phyloP scores from a whole-genome alignment of 257 asterid species.

The Lithospermum erythrorhizon region DNA sequence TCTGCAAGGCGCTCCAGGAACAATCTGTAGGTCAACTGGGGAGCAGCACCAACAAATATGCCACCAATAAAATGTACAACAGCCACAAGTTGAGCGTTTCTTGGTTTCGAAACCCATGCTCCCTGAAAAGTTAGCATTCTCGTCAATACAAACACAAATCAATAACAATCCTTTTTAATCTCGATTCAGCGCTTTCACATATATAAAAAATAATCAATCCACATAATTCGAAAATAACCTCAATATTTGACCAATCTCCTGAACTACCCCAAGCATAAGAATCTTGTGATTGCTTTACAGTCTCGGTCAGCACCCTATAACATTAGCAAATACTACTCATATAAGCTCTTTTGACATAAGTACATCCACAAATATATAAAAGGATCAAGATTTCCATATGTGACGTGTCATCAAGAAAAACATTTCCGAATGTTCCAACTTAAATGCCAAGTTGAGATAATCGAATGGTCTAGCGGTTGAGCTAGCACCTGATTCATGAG shows the following conservation, averaged over 20 bases:
- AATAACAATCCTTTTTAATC: background rate
- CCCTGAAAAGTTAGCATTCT: constrained; percentile 36
- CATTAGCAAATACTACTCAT: too few species aligned
- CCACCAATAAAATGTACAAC: constrained; percentile 88
- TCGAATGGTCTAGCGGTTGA: too few species aligned
- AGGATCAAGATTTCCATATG: too few species aligned
- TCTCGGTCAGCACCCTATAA: constrained; percentile 65
- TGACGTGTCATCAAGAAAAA: too few species aligned
- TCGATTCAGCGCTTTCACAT: background rate
- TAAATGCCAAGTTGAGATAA: too few species aligned
- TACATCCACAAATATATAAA: too few species aligned
- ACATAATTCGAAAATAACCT: constrained; percentile 29
- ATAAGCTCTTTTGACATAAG: constrained; percentile 3
- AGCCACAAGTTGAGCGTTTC: constrained; percentile 34
- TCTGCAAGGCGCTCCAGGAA: constrained; percentile 90
- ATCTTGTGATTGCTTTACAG: constrained; percentile 61
- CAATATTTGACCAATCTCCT: constrained; percentile 69
- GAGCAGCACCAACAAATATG: constrained; percentile 96
- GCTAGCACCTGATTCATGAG: too few species aligned
- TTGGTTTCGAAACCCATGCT: constrained; percentile 84
- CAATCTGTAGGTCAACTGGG: constrained; percentile 85
- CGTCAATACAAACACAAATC: constrained; percentile 4
- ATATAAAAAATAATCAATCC: background rate
- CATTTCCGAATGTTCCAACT: too few species aligned
- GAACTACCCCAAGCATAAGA: constrained; percentile 30